These are phyloP conservation scores for Cicer arietinum DNA, from an alignment of 306 rosid species.

Conservation along the genomic window DNA sequence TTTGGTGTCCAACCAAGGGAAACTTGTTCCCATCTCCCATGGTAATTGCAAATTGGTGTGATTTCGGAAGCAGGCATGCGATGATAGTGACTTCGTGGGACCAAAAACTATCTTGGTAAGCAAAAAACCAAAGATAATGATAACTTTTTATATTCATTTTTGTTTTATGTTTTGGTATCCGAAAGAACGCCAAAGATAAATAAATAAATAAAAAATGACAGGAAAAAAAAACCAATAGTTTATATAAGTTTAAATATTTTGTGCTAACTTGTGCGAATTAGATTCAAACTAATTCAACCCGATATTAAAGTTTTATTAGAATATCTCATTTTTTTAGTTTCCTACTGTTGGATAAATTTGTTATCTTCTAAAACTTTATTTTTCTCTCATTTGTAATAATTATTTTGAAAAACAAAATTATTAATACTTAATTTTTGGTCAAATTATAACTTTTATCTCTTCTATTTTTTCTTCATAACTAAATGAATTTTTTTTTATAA, in stretches of 20 bases:
- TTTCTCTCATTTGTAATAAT: no score
- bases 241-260: no score
- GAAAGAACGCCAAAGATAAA: neutral
- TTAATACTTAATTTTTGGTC: neutral
- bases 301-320: no score
- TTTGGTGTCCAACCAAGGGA: constrained; percentile 44
- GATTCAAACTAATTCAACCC: no score
- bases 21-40: constrained; percentile 39
- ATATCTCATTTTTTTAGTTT: no score
- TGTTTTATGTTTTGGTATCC: neutral
- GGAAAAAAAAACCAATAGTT: no score
- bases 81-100: constrained; percentile 27
- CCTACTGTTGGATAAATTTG: no score
- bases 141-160: neutral
- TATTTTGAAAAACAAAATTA: no score
- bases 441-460: neutral
- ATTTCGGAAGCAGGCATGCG: neutral
- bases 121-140: neutral
- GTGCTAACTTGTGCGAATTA: no score
- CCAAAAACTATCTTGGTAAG: neutral
- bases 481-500: no score
- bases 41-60: constrained; percentile 33
- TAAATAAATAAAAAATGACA: no score
- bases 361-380: no score
- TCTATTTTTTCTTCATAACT: neutral